Evolutionary conservation across 495 filamentous ascomycete genomes (phyloP).

Genomic region (Cercophora newfieldiana): DNA sequence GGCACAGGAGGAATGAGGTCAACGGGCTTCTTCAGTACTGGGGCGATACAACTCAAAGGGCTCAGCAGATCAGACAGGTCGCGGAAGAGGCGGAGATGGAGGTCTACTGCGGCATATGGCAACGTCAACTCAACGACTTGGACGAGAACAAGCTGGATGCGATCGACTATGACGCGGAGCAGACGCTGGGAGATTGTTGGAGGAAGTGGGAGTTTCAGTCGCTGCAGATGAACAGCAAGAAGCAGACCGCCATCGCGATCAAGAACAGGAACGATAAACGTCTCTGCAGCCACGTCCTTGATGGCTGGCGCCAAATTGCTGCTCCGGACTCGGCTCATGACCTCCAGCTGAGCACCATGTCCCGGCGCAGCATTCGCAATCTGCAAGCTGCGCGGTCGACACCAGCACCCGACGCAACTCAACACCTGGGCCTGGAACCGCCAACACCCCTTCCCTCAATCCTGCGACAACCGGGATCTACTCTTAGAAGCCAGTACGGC

Average conservation of each 20-base stretch:
- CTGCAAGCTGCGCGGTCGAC: constrained; percentile 10
- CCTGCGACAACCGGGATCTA: background rate
- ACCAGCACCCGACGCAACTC: background rate
- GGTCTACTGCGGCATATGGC: constrained; percentile 26
- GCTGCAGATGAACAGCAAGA: constrained; percentile 26
- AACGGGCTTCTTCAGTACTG: constrained; percentile 29
- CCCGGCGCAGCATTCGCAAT: constrained; percentile 24
- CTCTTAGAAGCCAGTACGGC: background rate
- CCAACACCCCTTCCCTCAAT: background rate
- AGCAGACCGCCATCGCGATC: constrained; percentile 24
- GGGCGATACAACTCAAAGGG: constrained; percentile 16
- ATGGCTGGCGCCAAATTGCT: constrained; percentile 30
- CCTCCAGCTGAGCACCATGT: constrained; percentile 21
- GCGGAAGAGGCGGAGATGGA: constrained; percentile 34
- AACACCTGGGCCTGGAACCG: background rate
- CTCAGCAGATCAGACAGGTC: constrained; percentile 18
- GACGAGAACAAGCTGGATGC: constrained; percentile 29
- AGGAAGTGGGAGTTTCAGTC: constrained; percentile 34
- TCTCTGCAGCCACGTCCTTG: constrained; percentile 21
- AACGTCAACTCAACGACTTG: constrained; percentile 16
- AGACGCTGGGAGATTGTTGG: constrained; percentile 19
- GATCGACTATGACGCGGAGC: constrained; percentile 27
- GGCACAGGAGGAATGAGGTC: constrained; percentile 29
- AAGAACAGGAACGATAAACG: constrained; percentile 28
- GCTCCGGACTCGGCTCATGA: constrained; percentile 20